phyloP scores from a whole-genome alignment of 2,329 filamentous ascomycete genomes.

The Ambrosiella xylebori region DNA sequence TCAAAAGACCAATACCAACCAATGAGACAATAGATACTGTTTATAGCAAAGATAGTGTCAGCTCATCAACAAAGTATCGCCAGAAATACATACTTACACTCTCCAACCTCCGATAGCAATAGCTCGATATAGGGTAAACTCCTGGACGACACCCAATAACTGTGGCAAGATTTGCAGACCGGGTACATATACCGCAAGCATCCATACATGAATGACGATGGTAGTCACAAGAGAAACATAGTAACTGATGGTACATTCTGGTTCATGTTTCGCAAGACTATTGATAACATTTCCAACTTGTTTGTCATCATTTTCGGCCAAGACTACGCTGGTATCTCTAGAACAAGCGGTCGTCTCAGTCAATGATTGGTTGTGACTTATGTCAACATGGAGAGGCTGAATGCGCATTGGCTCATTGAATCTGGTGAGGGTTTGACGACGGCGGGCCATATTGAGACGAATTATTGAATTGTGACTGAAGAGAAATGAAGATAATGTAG shows the following conservation, averaged over 20 bases:
- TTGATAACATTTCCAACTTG: not conserved
- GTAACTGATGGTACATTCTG: not conserved
- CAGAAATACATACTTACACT: constrained; percentile 24
- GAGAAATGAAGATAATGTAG: too few relatives aligned
- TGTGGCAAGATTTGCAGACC: not conserved
- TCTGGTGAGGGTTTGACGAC: too few relatives aligned
- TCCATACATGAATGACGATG: not conserved
- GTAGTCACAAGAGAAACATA: not conserved
- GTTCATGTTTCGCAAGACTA: not conserved
- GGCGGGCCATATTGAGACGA: too few relatives aligned
- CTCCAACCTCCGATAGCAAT: constrained; percentile 21
- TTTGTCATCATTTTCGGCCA: not conserved
- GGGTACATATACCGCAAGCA: not conserved
- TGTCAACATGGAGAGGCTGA: too few relatives aligned
- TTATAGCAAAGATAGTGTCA: not conserved
- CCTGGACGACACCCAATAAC: not conserved
- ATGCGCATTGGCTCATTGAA: too few relatives aligned
- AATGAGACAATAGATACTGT: constrained; percentile 31
- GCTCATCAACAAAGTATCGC: not conserved
- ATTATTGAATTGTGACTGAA: too few relatives aligned
- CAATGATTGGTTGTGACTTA: too few relatives aligned
- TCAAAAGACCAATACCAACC: constrained; percentile 63
- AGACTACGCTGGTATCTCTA: not conserved
- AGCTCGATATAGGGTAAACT: not conserved
- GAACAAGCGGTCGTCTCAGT: too few relatives aligned